Base-by-base conservation (phyloP, 2,329 filamentous ascomycete species). In the Xylariales sp. region DNA sequence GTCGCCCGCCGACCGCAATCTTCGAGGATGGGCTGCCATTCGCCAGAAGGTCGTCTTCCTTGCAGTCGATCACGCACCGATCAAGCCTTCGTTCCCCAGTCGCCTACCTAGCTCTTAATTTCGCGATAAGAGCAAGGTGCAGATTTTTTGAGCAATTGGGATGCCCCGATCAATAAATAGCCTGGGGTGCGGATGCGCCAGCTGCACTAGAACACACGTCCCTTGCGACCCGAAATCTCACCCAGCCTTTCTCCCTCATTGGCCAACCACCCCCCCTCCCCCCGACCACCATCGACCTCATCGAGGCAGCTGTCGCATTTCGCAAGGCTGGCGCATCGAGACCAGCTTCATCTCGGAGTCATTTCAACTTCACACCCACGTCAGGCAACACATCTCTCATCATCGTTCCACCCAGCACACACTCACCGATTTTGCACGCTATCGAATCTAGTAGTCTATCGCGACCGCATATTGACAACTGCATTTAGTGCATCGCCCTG, bases 301-400 rank as follows among this genome's bases (percentile, higher is more conserved):
- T 11, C 14, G 31, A 43, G 32, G 45, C 28, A 47, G 32, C 39
- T 41, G 43, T 49, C 50, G 50, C 50, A 51, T 50, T 39, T 44
- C 44, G 39, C 51, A 52, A 54, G 48, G 44, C 46, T 50, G 48
- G 42, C 24, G n/a, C n/a, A n/a, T n/a, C n/a, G n/a, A n/a, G n/a
- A n/a, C n/a, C n/a, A n/a, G n/a, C n/a, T n/a, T n/a, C n/a, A n/a
- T n/a, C n/a, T n/a, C n/a, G n/a, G n/a, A n/a, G n/a, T n/a, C n/a
- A n/a, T n/a, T n/a, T n/a, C n/a, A n/a, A n/a, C n/a, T n/a, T n/a
- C n/a, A n/a, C n/a, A n/a, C n/a, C n/a, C n/a, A n/a, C n/a, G n/a
- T n/a, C n/a, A n/a, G n/a, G n/a, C n/a, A n/a, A n/a, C n/a, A n/a
- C n/a, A n/a, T n/a, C n/a, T n/a, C n/a, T n/a, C n/a, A n/a, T n/a